Percentiles rank a stretch among this genome's conserved stretches.
Evolutionary conservation across 352 stramenopile genomes (phyloP).

Genomic region (Phytophthora lateralis): DNA sequence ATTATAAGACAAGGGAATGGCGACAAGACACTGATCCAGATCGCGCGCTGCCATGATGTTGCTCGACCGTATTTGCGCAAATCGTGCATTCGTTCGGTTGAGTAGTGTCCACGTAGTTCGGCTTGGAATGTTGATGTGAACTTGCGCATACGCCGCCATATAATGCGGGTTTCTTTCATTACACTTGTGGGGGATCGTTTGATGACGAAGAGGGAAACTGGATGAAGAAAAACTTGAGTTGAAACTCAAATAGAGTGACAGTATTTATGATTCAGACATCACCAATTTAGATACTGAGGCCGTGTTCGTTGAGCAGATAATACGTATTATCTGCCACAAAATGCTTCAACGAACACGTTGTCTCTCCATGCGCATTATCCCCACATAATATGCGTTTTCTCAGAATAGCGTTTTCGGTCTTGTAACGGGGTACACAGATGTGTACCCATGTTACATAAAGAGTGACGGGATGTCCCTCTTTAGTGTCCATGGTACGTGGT

Average conservation of each 20-base stretch:
- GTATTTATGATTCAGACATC: neutral
- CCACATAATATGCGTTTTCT: no score
- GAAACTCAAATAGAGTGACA: neutral
- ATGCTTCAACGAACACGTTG: no score
- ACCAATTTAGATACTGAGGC: neutral
- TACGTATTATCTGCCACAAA: no score
- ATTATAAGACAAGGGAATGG: conserved; percentile 39
- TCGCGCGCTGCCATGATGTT: neutral
- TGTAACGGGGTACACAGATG: no score
- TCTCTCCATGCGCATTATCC: no score
- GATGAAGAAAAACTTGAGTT: neutral
- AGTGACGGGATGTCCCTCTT: no score
- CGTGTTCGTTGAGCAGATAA: no score
- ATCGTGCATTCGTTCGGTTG: conserved; percentile 21
- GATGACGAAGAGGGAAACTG: no score
- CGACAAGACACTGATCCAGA: conserved; percentile 19
- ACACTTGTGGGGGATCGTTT: neutral
- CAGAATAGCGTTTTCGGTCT: no score
- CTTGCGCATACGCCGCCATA: conserved; percentile 12
- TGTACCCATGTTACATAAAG: no score
- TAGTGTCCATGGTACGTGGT: no score
- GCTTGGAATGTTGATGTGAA: conserved; percentile 26
- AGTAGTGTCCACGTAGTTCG: conserved; percentile 49
- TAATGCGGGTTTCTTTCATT: conserved; percentile 2
- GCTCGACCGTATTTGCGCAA: conserved; percentile 14